A percentile compares a stretch with the other conserved stretches of the same genome.
These are phyloP conservation scores for Pulveroboletus frians DNA, from an alignment of 768 basidiomycete species.

Conservation along the genomic window DNA sequence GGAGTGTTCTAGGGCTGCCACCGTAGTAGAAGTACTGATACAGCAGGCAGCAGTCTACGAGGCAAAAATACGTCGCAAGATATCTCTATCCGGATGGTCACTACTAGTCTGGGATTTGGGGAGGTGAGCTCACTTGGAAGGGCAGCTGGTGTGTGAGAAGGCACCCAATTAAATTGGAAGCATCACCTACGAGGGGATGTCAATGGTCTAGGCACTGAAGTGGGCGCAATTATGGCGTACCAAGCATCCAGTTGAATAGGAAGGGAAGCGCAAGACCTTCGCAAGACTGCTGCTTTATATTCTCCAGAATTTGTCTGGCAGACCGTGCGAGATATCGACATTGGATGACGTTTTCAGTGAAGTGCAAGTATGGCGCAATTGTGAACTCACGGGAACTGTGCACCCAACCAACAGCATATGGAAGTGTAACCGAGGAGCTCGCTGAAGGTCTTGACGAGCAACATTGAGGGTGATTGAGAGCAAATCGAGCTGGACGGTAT, in stretches of 20 bases:
- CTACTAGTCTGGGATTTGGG: constrained; percentile 3
- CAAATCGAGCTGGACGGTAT: neutral
- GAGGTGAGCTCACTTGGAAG: constrained; percentile 66
- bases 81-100: constrained; percentile 52
- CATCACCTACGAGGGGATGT: constrained; percentile 57
- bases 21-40: constrained; percentile 80
- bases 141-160: constrained; percentile 89
- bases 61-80: constrained; percentile 88
- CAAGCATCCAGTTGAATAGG: constrained; percentile 87
- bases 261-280: constrained; percentile 93
- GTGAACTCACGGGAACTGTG: constrained; percentile 77
- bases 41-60: constrained; percentile 72
- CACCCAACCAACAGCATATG: constrained; percentile 77
- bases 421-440: constrained; percentile 66
- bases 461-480: constrained; percentile 10
- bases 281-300: constrained; percentile 67
- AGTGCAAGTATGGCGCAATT: constrained; percentile 2
- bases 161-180: constrained; percentile 89
- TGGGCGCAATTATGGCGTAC: constrained; percentile 40
- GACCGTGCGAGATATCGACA: neutral
- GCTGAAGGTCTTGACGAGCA: constrained; percentile 38
- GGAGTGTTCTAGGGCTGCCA: constrained; percentile 30
- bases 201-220: constrained; percentile 1
- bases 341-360: constrained; percentile 8
- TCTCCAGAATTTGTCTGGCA: constrained; percentile 77